Evolutionary conservation across 345 rosid species (phyloP).

Genomic region (Acer campestre): DNA sequence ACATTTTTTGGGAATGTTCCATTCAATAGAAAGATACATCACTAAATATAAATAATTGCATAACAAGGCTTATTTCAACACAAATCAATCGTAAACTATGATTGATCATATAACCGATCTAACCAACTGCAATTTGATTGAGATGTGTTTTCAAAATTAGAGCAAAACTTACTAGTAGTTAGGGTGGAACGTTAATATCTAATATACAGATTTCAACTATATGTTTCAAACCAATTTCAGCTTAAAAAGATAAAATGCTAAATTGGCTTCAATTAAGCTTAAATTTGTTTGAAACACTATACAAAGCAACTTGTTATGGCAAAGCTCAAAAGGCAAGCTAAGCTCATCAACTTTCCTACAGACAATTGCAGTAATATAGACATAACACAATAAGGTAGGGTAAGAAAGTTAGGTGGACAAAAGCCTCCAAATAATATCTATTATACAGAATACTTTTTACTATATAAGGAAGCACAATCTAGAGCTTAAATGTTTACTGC

Average conservation of each 20-base stretch:
- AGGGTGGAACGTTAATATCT: background rate
- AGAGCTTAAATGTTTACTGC: background rate
- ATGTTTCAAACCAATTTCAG: constrained; percentile 11
- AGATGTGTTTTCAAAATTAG: background rate
- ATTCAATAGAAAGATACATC: no score
- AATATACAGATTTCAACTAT: background rate
- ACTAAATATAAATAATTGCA: no score
- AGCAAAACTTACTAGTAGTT: background rate
- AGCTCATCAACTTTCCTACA: background rate
- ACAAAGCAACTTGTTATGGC: background rate
- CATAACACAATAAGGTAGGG: background rate
- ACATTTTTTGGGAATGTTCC: no score
- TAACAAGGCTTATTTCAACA: no score
- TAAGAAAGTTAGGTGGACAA: background rate
- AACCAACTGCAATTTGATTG: background rate
- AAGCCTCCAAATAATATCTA: background rate
- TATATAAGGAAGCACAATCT: background rate
- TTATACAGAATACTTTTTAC: background rate
- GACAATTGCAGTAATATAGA: background rate
- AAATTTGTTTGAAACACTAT: constrained; percentile 3
- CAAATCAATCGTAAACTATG: background rate
- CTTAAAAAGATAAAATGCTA: constrained; percentile 4
- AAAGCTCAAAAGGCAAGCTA: background rate
- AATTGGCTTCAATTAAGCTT: background rate
- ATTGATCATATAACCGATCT: background rate